Conservation (phyloP, 176 grass and related monocot species). For the Carex scoparia region DNA sequence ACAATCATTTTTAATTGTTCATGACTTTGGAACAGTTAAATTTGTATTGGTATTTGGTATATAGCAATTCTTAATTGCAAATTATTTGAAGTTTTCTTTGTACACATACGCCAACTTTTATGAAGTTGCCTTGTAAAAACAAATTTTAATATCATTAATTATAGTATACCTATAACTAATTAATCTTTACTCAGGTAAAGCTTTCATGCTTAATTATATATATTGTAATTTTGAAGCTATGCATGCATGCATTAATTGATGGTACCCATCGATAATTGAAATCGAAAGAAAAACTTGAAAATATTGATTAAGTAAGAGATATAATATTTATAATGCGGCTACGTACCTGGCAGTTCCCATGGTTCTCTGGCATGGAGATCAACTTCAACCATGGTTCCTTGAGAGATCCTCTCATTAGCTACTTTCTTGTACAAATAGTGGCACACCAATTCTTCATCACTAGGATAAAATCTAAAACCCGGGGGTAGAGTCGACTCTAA, state of each 20-base stretch:
- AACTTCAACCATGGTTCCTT: conserved; percentile 83
- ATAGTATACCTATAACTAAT: too few species aligned
- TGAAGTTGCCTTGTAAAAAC: neutral
- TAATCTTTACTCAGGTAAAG: too few species aligned
- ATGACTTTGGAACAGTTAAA: neutral
- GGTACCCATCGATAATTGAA: neutral
- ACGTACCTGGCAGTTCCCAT: conserved; percentile 79
- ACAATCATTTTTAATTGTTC: neutral
- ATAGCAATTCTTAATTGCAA: neutral
- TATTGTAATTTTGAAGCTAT: neutral
- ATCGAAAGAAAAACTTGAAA: neutral
- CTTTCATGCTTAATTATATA: neutral
- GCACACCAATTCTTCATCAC: conserved; percentile 93
- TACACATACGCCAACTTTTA: neutral
- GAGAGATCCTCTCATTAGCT: conserved; percentile 42
- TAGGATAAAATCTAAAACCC: conserved; percentile 96
- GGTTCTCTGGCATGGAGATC: conserved; percentile 81
- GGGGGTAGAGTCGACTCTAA: conserved; percentile 91
- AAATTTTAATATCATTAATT: neutral
- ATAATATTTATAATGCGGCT: too few species aligned
- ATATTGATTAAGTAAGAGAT: neutral
- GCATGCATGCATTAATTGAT: neutral
- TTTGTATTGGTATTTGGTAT: too few species aligned
- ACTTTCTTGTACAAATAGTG: conserved; percentile 97
- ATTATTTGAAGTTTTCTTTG: neutral